Percentiles rank a stretch among this genome's conserved stretches.
Conservation (phyloP, 176 grass and related monocot genomes). For the Hordeum vulgare region MorexV3_pseudomolecules_assembly NC_058520.1:32366714-32367213, state of each 20-base stretch:
- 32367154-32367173: not conserved
- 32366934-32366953: conserved; percentile 11
- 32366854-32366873: not conserved
- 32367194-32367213: not conserved
- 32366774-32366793: not conserved
- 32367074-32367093: conserved; percentile 70
- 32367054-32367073: conserved; percentile 51
- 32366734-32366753: not conserved
- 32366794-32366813: not conserved
- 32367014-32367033: conserved; percentile 61
- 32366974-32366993: conserved; percentile 31
- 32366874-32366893: not conserved
- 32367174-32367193: not conserved
- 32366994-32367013: conserved; percentile 78
- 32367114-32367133: conserved; percentile 26
- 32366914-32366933: not conserved
- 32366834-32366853: not conserved
- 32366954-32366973: not conserved
- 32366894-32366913: not conserved
- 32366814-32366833: not conserved
- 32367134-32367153: not conserved
- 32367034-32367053: conserved; percentile 51
- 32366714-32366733: too few species aligned
- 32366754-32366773: not conserved
- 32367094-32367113: conserved; percentile 63